Conservation (phyloP, 2,329 filamentous ascomycete species). For the Plenodomus biglobosus region DNA sequence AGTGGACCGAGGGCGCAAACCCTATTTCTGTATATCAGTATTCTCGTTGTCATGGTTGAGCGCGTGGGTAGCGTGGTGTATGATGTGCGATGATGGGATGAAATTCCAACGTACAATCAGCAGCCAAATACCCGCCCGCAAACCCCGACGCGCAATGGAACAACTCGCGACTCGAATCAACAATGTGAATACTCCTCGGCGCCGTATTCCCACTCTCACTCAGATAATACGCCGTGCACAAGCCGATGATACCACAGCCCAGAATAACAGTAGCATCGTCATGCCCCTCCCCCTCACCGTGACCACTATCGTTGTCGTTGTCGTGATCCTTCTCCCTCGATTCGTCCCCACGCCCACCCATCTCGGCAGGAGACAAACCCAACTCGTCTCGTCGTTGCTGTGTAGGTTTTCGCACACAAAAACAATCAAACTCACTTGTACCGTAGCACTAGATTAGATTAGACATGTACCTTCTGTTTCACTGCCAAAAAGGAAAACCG, state of each 20-base stretch:
- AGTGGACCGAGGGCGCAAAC: conserved; percentile 61
- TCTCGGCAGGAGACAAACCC: conserved; percentile 6
- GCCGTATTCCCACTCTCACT: conserved; percentile 47
- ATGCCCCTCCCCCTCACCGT: too few relatives aligned
- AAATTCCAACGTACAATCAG: conserved; percentile 58
- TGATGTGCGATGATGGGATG: too few relatives aligned
- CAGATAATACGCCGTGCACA: conserved; percentile 64
- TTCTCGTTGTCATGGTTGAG: too few relatives aligned
- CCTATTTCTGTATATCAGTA: too few relatives aligned
- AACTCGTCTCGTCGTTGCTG: too few relatives aligned
- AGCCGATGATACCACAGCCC: conserved; percentile 50
- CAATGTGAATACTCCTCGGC: conserved; percentile 56
- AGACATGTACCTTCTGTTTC: too few relatives aligned
- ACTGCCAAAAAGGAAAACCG: too few relatives aligned
- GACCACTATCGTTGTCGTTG: conserved; percentile 4
- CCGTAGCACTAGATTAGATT: too few relatives aligned
- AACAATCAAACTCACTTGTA: too few relatives aligned
- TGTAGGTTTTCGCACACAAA: too few relatives aligned
- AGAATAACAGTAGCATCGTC: too few relatives aligned
- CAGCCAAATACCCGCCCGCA: conserved; percentile 72
- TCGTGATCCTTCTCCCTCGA: background rate
- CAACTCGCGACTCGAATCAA: conserved; percentile 61
- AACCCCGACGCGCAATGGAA: conserved; percentile 75
- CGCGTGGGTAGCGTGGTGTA: too few relatives aligned
- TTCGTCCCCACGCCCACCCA: conserved; percentile 6